Evolutionary conservation across 768 basidiomycete genomes (phyloP).

Genomic region (Inosperma sp.): DNA sequence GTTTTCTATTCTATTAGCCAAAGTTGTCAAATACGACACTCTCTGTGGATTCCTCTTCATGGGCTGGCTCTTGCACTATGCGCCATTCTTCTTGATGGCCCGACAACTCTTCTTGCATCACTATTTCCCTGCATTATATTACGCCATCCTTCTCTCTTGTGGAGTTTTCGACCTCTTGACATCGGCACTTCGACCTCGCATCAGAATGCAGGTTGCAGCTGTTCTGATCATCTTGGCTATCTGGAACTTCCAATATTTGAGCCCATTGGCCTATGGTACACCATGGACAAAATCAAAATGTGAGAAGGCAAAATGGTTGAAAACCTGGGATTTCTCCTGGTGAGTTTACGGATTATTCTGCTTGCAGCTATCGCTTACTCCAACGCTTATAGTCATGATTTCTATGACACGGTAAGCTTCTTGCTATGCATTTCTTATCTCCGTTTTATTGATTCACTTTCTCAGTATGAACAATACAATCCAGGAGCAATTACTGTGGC

Average conservation of each 20-base stretch:
- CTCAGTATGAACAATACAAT: conserved; percentile 57
- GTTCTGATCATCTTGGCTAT: conserved; percentile 68
- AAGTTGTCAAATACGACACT: conserved; percentile 87
- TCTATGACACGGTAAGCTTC: conserved; percentile 55
- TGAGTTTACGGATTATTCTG: conserved; percentile 26
- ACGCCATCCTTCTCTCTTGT: conserved; percentile 75
- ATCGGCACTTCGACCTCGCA: conserved; percentile 65
- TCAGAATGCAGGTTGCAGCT: conserved; percentile 77
- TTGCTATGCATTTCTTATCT: neutral
- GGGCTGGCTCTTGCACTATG: conserved; percentile 90
- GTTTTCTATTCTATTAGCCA: conserved; percentile 46
- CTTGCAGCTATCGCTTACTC: conserved; percentile 5
- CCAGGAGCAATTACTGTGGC: conserved; percentile 37
- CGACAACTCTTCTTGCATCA: conserved; percentile 98
- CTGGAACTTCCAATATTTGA: conserved; percentile 75
- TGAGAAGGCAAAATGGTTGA: conserved; percentile 73
- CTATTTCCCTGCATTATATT: conserved; percentile 96
- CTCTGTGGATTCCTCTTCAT: conserved; percentile 88
- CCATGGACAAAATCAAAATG: conserved; percentile 86
- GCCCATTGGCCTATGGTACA: conserved; percentile 77
- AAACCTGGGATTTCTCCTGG: conserved; percentile 97
- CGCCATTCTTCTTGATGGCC: conserved; percentile 96
- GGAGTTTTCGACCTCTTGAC: conserved; percentile 83
- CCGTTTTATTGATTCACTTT: conserved; percentile 1
- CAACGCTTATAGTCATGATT: conserved; percentile 50